Evolutionary conservation across 495 filamentous ascomycete species (phyloP).

Genomic region (Pseudomonodictys pantanalensis): DNA sequence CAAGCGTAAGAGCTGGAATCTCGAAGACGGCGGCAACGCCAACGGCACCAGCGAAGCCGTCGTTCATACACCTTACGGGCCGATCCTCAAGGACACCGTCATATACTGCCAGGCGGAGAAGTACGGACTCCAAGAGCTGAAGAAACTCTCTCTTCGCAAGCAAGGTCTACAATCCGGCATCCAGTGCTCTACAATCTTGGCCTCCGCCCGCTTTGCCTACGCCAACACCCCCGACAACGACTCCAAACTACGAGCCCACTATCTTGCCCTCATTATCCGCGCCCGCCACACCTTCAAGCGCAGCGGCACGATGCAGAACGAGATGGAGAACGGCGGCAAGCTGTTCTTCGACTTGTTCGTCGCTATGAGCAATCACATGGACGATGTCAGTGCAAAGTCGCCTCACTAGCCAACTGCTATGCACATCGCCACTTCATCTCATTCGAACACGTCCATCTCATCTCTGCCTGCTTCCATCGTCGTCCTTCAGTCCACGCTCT

Average conservation of each 20-base stretch:
- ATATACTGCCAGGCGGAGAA: constrained; percentile 85
- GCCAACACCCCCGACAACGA: constrained; percentile 84
- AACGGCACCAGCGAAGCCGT: constrained; percentile 34
- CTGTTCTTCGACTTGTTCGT: constrained; percentile 94
- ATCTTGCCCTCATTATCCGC: constrained; percentile 86
- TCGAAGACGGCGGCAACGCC: constrained; percentile 36
- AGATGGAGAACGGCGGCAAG: constrained; percentile 84
- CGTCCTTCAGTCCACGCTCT: background rate
- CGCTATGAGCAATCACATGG: constrained; percentile 84
- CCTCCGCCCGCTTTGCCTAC: constrained; percentile 82
- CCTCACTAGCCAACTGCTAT: constrained; percentile 31
- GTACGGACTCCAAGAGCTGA: constrained; percentile 77
- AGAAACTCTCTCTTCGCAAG: constrained; percentile 78
- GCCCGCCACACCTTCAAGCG: constrained; percentile 82
- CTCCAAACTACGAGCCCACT: constrained; percentile 84
- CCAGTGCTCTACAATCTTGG: constrained; percentile 76
- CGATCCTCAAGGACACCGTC: constrained; percentile 62
- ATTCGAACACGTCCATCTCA: background rate
- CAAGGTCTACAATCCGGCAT: constrained; percentile 78
- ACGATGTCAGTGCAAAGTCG: constrained; percentile 20
- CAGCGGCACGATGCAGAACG: constrained; percentile 93
- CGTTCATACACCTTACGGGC: constrained; percentile 25
- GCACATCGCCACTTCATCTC: constrained; percentile 22
- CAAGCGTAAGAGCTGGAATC: constrained; percentile 40
- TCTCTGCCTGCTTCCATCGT: constrained; percentile 9